These are phyloP conservation scores for Leishmania aethiopica DNA, from an alignment of 208 protist genomes.

Conservation along the genomic window DNA sequence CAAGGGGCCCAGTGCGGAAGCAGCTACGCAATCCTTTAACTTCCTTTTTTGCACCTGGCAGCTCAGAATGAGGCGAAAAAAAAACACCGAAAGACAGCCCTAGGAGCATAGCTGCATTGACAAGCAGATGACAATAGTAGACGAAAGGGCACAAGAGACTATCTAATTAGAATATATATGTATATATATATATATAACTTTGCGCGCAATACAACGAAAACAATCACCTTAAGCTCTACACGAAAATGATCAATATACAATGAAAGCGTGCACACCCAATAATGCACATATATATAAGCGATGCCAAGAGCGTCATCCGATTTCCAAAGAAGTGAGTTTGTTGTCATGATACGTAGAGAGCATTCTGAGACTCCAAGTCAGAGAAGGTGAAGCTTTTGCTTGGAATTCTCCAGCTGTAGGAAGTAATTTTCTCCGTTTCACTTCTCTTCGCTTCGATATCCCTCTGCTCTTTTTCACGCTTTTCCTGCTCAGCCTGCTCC, in stretches of 20 bases:
- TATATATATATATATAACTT: neutral
- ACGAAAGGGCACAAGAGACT: neutral
- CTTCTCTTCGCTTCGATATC: conserved; percentile 18
- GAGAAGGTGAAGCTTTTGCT: conserved; percentile 46
- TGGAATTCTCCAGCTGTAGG: conserved; percentile 46
- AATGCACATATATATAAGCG: neutral
- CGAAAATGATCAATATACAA: neutral
- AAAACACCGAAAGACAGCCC: neutral
- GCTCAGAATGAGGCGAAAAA: neutral
- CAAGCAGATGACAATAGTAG: neutral
- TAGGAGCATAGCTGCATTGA: neutral
- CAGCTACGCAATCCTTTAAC: neutral
- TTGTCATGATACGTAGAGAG: conserved; percentile 15
- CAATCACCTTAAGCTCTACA: neutral
- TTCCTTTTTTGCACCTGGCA: neutral
- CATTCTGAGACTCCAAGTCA: conserved; percentile 61
- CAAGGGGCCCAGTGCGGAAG: neutral
- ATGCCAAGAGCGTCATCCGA: neutral
- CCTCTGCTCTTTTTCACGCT: conserved; percentile 29
- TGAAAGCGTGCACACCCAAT: neutral
- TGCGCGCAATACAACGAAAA: neutral
- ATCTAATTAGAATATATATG: neutral
- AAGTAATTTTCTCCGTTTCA: conserved; percentile 39
- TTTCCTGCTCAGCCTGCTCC: conserved; percentile 29
- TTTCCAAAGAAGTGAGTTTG: neutral